Evolutionary conservation across 1,139 yeast species (phyloP).

Genomic region (Blastobotrys illinoisensis): DNA sequence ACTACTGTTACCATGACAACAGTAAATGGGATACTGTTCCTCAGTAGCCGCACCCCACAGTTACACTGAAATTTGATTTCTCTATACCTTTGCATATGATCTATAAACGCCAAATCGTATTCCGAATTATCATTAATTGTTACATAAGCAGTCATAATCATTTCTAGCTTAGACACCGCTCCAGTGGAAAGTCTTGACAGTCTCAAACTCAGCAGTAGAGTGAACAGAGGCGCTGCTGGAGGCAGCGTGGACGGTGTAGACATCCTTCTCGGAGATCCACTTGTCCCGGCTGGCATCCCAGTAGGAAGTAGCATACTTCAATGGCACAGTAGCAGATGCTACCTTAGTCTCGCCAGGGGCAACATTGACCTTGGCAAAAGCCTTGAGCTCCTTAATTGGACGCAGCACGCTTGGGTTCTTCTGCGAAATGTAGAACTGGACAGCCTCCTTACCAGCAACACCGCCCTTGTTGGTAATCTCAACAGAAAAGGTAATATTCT

Average conservation of each 20-base stretch:
- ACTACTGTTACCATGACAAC: not conserved
- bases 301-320: constrained; percentile 50
- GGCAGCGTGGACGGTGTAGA: constrained; percentile 46
- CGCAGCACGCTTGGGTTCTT: constrained; percentile 40
- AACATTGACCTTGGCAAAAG: constrained; percentile 45
- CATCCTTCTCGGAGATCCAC: constrained; percentile 50
- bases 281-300: constrained; percentile 45
- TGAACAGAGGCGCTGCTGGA: constrained; percentile 32
- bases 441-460: constrained; percentile 42
- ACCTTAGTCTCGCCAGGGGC: constrained; percentile 39
- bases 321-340: constrained; percentile 35
- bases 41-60: not conserved
- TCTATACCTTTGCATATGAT: no score
- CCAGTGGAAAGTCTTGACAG: constrained; percentile 27
- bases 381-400: constrained; percentile 55
- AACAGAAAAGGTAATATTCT: constrained; percentile 34
- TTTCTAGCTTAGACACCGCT: constrained; percentile 19
- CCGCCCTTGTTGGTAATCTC: constrained; percentile 42
- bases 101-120: no score
- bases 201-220: constrained; percentile 24
- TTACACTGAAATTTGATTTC: no score
- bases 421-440: constrained; percentile 44
- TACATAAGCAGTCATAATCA: no score
- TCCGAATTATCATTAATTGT: no score
- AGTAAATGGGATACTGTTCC: not conserved